These are phyloP conservation scores for Fagopyrum tataricum DNA, from an alignment of 148 eudicot genomes.

Conservation along the genomic window DNA sequence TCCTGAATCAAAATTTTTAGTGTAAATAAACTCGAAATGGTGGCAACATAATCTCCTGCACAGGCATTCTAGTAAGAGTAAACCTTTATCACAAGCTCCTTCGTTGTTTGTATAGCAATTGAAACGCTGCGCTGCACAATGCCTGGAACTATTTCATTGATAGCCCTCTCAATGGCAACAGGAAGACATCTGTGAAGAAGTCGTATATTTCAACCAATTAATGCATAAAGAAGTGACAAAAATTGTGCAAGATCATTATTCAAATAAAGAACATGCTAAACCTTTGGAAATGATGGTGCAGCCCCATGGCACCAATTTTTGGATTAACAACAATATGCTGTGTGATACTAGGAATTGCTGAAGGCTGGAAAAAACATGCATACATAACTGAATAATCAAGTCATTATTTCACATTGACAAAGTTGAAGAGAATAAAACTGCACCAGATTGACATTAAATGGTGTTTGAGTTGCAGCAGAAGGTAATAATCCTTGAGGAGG, in stretches of 20 bases:
- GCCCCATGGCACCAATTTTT: conserved; percentile 56
- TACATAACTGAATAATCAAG: conserved; percentile 5
- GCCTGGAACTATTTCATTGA: conserved; percentile 74
- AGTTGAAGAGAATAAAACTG: background rate
- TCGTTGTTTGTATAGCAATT: conserved; percentile 89
- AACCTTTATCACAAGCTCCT: conserved; percentile 92
- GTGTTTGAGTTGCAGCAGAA: conserved; percentile 45
- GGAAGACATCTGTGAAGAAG: conserved; percentile 60
- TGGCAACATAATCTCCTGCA: background rate
- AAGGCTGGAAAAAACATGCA: conserved; percentile 41
- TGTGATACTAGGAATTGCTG: conserved; percentile 56
- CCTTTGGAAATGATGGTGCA: conserved; percentile 82
- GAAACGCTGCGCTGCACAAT: conserved; percentile 97
- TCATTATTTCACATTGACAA: conserved; percentile 6
- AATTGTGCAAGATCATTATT: background rate
- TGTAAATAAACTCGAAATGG: background rate
- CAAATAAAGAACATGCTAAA: conserved; percentile 20
- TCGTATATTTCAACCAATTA: background rate
- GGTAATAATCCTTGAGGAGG: conserved; percentile 65
- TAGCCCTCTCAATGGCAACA: conserved; percentile 80
- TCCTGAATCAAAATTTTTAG: conserved; percentile 36
- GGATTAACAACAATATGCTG: conserved; percentile 75
- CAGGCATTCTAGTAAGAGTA: conserved; percentile 1
- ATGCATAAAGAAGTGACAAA: background rate
- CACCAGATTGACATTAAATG: conserved; percentile 62